Evolutionary conservation across 495 filamentous ascomycete genomes (phyloP).

Genomic region (Talaromyces stipitatus): DNA sequence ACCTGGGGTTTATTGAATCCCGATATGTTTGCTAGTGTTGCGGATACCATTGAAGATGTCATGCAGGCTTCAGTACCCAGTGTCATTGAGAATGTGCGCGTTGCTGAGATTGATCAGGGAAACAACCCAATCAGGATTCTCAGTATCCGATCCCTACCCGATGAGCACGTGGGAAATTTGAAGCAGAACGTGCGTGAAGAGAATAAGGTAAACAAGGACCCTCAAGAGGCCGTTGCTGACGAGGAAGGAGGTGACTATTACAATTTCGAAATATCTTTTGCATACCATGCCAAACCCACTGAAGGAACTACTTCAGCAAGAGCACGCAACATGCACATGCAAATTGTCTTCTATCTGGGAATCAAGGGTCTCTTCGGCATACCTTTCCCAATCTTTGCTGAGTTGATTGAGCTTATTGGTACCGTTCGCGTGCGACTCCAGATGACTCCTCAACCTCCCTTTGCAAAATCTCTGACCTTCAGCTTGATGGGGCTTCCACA

Average conservation of each 20-base stretch:
- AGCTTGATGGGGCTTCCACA: slow-evolving; percentile 90
- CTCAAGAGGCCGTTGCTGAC: slow-evolving; percentile 78
- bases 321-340: slow-evolving; percentile 94
- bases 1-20: slow-evolving; percentile 89
- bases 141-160: slow-evolving; percentile 82
- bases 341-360: slow-evolving; percentile 87
- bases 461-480: slow-evolving; percentile 85
- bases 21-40: slow-evolving; percentile 76
- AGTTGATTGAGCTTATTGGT: slow-evolving; percentile 76
- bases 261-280: slow-evolving; percentile 88
- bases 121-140: slow-evolving; percentile 83
- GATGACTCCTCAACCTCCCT: slow-evolving; percentile 82
- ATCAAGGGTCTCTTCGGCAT: slow-evolving; percentile 69
- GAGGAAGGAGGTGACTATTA: slow-evolving; percentile 92
- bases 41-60: slow-evolving; percentile 76
- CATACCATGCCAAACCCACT: slow-evolving; percentile 82
- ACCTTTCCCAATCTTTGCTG: slow-evolving; percentile 81
- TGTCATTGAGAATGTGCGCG: slow-evolving; percentile 85
- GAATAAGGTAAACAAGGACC: slow-evolving; percentile 73
- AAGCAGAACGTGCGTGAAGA: slow-evolving; percentile 71
- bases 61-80: slow-evolving; percentile 92
- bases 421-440: slow-evolving; percentile 76
- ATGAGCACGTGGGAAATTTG: slow-evolving; percentile 67
- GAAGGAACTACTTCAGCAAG: slow-evolving; percentile 61
- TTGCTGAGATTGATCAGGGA: slow-evolving; percentile 94